Conservation (phyloP, 140 eudicot species). For the Ambrosia hybrid region DNA sequence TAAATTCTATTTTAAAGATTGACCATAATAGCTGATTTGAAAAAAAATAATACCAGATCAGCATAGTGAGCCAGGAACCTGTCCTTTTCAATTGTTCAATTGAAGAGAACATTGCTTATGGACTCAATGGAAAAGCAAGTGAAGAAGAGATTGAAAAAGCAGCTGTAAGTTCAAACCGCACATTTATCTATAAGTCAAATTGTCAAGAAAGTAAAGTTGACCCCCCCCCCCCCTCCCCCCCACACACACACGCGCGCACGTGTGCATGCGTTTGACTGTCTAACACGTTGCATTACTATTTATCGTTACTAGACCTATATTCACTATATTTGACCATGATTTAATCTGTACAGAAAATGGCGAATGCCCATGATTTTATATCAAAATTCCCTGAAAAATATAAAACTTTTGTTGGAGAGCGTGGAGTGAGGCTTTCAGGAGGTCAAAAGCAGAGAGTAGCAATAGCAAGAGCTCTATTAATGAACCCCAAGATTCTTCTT, state of each 20-base stretch:
- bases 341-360: conserved; percentile 66
- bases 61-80: conserved; percentile 96
- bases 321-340: neutral
- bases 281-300: too few species aligned
- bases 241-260: too few species aligned
- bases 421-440: conserved; percentile 92
- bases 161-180: conserved; percentile 61
- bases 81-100: conserved; percentile 82
- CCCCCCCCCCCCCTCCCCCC: neutral
- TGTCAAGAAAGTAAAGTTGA: neutral
- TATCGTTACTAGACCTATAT: too few species aligned
- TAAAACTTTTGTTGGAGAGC: conserved; percentile 85
- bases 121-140: conserved; percentile 78
- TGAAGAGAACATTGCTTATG: conserved; percentile 93
- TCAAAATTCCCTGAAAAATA: conserved; percentile 82
- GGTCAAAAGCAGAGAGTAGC: conserved; percentile 98
- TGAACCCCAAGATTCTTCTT: conserved; percentile 81
- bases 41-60: too few species aligned
- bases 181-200: neutral
- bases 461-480: conserved; percentile 82
- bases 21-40: neutral
- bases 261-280: too few species aligned
- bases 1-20: conserved; percentile 7
- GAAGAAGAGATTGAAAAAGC: conserved; percentile 79
- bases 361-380: conserved; percentile 87